Conservation (phyloP, 2,329 filamentous ascomycete species). For the Hypoxylon sp. region DNA sequence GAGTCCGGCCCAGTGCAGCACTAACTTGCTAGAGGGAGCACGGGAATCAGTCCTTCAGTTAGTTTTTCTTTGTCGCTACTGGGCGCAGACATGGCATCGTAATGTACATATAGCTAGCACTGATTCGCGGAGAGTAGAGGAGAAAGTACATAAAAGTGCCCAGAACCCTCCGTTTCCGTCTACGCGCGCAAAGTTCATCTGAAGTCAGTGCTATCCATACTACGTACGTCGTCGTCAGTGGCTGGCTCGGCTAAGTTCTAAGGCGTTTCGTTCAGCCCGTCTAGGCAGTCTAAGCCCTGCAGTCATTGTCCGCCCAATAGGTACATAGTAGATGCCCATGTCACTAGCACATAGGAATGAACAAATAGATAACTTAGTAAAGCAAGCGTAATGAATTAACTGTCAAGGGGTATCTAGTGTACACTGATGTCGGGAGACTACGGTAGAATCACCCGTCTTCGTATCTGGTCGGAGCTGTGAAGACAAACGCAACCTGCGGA, state of each 20-base stretch:
- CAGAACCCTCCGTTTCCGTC: constrained; percentile 10
- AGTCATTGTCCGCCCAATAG: not conserved
- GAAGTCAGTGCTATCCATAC: not conserved
- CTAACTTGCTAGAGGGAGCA: constrained; percentile 13
- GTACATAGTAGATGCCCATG: not conserved
- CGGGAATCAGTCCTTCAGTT: constrained; percentile 26
- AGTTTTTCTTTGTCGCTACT: constrained; percentile 30
- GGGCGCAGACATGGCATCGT: constrained; percentile 35
- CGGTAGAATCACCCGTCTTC: not conserved
- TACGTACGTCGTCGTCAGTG: not conserved
- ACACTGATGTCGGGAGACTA: constrained; percentile 1
- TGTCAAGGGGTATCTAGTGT: not conserved
- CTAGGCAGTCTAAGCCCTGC: not conserved
- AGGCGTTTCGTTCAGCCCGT: not conserved
- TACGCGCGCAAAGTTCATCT: not conserved
- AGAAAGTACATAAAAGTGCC: constrained; percentile 37
- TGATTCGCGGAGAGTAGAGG: constrained; percentile 34
- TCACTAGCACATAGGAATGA: not conserved
- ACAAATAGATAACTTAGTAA: not conserved
- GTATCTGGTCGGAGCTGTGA: not conserved
- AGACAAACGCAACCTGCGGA: not conserved
- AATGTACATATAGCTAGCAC: constrained; percentile 43
- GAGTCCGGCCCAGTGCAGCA: not conserved
- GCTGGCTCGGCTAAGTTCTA: not conserved
- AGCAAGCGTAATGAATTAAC: not conserved